These are phyloP conservation scores for Entomortierella lignicola DNA, from an alignment of 192 early-diverging fungal species.

Conservation along the genomic window DNA sequence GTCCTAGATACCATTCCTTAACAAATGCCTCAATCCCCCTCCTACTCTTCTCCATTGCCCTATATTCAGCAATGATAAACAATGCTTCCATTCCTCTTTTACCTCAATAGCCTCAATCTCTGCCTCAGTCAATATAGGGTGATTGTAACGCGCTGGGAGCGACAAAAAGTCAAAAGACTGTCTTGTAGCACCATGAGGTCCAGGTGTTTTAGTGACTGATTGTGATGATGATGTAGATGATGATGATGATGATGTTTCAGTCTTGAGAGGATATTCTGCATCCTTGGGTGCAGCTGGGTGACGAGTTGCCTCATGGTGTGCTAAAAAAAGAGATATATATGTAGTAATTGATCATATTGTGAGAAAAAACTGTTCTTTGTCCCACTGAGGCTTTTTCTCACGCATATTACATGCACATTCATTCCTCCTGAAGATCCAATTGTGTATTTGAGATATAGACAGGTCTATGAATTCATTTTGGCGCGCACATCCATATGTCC, in stretches of 20 bases:
- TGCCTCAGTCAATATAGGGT: conserved; percentile 51
- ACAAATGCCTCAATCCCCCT: too few species aligned
- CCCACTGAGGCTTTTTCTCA: too few species aligned
- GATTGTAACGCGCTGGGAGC: conserved; percentile 55
- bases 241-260: conserved; percentile 3
- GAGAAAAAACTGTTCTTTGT: too few species aligned
- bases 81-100: too few species aligned
- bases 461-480: too few species aligned
- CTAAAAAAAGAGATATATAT: conserved; percentile 12
- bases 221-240: conserved; percentile 14
- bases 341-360: too few species aligned
- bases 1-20: too few species aligned
- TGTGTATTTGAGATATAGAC: too few species aligned
- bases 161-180: conserved; percentile 50
- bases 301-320: conserved; percentile 30
- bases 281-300: conserved; percentile 51
- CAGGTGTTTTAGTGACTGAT: conserved; percentile 7
- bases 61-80: too few species aligned
- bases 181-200: conserved; percentile 27
- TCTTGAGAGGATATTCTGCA: conserved; percentile 32
- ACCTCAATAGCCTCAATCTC: conserved; percentile 68
- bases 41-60: background rate
- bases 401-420: too few species aligned
- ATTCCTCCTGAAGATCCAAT: too few species aligned
- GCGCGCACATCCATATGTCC: too few species aligned